These are phyloP conservation scores for Xylaria longipes DNA, from an alignment of 495 filamentous ascomycete genomes.

Conservation along the genomic window DNA sequence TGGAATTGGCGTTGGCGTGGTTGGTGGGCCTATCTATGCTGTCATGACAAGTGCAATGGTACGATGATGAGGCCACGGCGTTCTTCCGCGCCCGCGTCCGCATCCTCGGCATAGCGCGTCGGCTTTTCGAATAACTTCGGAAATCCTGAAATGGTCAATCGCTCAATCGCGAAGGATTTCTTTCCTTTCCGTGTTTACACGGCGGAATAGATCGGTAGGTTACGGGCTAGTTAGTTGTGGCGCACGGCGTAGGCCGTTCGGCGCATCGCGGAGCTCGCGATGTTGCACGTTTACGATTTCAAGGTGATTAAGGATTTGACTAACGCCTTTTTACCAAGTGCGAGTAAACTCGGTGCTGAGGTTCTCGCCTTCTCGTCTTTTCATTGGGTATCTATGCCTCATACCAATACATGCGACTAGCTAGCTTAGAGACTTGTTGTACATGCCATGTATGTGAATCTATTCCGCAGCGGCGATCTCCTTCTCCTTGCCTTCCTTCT, in stretches of 20 bases:
- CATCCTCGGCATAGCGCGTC: conserved; percentile 4
- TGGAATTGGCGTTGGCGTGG: conserved; percentile 1
- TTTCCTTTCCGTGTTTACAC: not conserved
- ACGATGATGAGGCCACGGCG: conserved; percentile 22
- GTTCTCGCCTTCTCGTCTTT: not conserved
- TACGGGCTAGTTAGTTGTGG: not conserved
- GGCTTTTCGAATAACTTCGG: not conserved
- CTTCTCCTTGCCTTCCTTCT: conserved; percentile 40
- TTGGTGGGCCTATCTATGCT: conserved; percentile 9
- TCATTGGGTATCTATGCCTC: conserved; percentile 23
- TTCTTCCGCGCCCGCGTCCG: not conserved
- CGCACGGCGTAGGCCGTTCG: conserved; percentile 4
- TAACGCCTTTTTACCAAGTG: not conserved
- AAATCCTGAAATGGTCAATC: not conserved
- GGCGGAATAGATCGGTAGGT: not conserved
- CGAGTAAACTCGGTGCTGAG: not conserved
- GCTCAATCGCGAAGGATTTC: not conserved
- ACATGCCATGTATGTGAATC: not conserved
- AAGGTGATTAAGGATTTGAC: not conserved
- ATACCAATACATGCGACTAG: conserved; percentile 10
- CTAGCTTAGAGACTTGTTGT: not conserved
- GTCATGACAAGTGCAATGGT: conserved; percentile 5
- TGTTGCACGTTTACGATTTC: conserved; percentile 7
- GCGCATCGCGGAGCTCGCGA: not conserved
- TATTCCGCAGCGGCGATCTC: conserved; percentile 30